These are phyloP conservation scores for Fusarium denticulatum DNA, from an alignment of 2,329 filamentous ascomycete genomes.

Conservation along the genomic window DNA sequence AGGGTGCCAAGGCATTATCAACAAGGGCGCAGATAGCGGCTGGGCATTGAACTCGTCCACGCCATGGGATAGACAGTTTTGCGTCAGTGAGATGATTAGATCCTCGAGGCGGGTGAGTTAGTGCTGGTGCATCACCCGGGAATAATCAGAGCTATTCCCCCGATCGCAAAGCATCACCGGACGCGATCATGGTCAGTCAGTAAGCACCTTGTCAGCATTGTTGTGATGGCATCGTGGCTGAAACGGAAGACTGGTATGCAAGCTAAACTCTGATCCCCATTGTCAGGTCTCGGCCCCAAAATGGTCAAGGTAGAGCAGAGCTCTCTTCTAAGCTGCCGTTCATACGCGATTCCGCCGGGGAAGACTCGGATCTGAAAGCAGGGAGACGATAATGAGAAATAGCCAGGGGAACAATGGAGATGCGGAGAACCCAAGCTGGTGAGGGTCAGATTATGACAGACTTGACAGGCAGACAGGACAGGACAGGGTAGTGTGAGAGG, in stretches of 20 bases:
- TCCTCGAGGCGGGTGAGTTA: constrained; percentile 13
- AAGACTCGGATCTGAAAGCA: constrained; percentile 7
- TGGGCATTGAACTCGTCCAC: not conserved
- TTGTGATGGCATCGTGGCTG: constrained; percentile 27
- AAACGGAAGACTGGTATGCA: constrained; percentile 41
- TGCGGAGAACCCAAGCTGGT: constrained; percentile 18
- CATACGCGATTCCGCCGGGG: constrained; percentile 1
- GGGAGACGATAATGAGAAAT: constrained; percentile 12
- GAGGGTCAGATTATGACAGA: not conserved
- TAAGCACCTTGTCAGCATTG: constrained; percentile 4
- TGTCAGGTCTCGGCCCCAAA: constrained; percentile 14
- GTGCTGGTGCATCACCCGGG: constrained; percentile 15
- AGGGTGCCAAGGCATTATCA: constrained; percentile 10
- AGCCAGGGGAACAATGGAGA: constrained; percentile 6
- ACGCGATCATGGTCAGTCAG: constrained; percentile 6
- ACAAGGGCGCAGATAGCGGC: constrained; percentile 4
- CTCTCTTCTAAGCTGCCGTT: not conserved
- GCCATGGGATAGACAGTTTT: constrained; percentile 15
- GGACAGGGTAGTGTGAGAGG: not conserved
- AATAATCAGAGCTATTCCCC: constrained; percentile 5
- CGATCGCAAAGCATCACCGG: not conserved
- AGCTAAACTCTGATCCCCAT: constrained; percentile 21
- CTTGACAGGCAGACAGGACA: not conserved
- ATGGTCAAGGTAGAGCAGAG: not conserved
- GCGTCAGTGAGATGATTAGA: constrained; percentile 21